A percentile compares a stretch with the other conserved stretches of the same genome.
Conservation (phyloP, 371 early-diverging fungal genomes). For the Batrachochytrium dendrobatidis region DNA sequence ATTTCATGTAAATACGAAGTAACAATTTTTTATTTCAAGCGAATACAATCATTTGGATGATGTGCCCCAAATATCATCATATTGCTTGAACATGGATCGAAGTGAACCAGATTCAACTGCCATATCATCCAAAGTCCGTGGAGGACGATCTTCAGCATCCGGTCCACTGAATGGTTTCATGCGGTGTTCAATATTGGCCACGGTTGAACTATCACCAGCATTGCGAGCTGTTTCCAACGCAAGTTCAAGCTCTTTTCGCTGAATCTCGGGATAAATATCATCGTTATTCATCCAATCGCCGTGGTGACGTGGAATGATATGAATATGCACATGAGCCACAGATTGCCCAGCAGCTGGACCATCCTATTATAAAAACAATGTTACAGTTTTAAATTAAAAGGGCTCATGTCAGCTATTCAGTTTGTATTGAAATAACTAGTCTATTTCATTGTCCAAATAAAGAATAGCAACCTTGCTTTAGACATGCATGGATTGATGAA, state of each 20-base stretch:
- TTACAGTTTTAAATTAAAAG: neutral
- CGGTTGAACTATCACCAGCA: neutral
- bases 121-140: constrained; percentile 73
- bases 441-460: neutral
- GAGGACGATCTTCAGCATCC: constrained; percentile 61
- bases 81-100: constrained; percentile 42
- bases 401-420: neutral
- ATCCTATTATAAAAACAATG: constrained; percentile 41
- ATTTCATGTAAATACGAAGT: too few relatives aligned
- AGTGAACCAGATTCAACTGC: constrained; percentile 59
- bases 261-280: constrained; percentile 76
- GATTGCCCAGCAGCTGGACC: constrained; percentile 87
- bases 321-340: constrained; percentile 90
- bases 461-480: neutral
- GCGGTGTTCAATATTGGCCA: neutral
- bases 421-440: neutral
- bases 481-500: neutral
- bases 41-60: neutral
- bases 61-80: constrained; percentile 24
- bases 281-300: constrained; percentile 86
- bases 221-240: neutral
- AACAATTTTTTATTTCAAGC: too few relatives aligned
- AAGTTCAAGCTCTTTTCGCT: constrained; percentile 39
- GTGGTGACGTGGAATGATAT: constrained; percentile 77
- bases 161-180: constrained; percentile 33